phyloP scores from a whole-genome alignment of 352 stramenopile species.

The Peronospora destructor region DNA sequence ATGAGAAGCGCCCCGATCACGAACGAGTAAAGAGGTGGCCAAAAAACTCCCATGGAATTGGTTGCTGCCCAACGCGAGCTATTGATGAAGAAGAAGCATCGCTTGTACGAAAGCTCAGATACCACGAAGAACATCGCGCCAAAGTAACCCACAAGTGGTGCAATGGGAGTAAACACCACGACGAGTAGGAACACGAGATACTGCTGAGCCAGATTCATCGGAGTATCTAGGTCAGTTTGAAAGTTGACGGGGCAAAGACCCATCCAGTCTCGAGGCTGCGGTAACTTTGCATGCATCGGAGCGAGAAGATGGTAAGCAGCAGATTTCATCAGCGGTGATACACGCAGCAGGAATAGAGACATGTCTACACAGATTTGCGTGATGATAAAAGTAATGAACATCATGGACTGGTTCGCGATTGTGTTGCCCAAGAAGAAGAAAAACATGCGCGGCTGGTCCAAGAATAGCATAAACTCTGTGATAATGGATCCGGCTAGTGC shows the following conservation, averaged over 20 bases:
- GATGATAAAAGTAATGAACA: constrained; percentile 78
- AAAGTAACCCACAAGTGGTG: constrained; percentile 60
- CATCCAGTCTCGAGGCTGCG: constrained; percentile 44
- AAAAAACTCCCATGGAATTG: constrained; percentile 60
- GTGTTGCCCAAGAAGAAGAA: constrained; percentile 66
- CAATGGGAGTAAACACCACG: constrained; percentile 64
- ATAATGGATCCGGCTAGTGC: constrained; percentile 60
- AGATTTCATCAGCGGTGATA: constrained; percentile 41
- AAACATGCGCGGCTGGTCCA: constrained; percentile 56
- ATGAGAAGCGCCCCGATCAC: constrained; percentile 56
- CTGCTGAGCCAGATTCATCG: constrained; percentile 53
- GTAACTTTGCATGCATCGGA: constrained; percentile 44
- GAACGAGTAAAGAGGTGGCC: constrained; percentile 62
- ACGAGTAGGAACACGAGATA: constrained; percentile 72
- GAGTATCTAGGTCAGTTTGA: constrained; percentile 44
- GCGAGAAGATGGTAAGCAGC: constrained; percentile 40
- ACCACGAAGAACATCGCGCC: constrained; percentile 59
- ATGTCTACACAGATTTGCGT: constrained; percentile 61
- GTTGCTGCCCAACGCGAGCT: constrained; percentile 45
- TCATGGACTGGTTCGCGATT: constrained; percentile 70
- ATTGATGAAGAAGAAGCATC: constrained; percentile 65
- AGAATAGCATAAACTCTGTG: constrained; percentile 44
- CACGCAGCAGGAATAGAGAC: constrained; percentile 51
- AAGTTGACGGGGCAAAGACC: constrained; percentile 49
- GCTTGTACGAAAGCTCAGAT: constrained; percentile 62